Conservation (phyloP, 352 stramenopile genomes). For the Nothophytophthora sp. region DNA sequence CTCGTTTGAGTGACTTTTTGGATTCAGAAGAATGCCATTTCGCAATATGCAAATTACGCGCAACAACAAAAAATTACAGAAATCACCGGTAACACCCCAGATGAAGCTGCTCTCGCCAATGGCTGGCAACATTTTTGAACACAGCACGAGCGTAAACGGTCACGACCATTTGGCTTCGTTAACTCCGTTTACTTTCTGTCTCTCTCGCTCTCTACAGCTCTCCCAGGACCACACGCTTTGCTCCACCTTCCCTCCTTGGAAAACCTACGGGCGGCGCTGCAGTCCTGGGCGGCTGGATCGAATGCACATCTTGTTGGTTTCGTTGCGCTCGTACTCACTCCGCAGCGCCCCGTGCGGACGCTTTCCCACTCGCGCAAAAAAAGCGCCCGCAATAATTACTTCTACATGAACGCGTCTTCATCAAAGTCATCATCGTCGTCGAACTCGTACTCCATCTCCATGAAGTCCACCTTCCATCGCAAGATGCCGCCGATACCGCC, state of each 20-base stretch:
- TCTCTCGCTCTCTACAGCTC: constrained; percentile 23
- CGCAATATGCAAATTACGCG: too few species aligned
- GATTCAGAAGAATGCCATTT: too few species aligned
- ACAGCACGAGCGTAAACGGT: too few species aligned
- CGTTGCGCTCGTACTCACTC: constrained; percentile 30
- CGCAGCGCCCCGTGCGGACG: constrained; percentile 36
- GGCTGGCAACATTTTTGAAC: too few species aligned
- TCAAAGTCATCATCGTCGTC: constrained; percentile 91
- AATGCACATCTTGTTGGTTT: constrained; percentile 24
- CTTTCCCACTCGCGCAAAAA: constrained; percentile 30
- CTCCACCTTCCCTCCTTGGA: constrained; percentile 19
- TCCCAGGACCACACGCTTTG: constrained; percentile 8
- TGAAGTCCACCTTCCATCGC: constrained; percentile 99
- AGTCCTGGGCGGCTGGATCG: constrained; percentile 6
- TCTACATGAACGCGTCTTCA: constrained; percentile 86
- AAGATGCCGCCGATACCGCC: constrained; percentile 99
- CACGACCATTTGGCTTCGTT: too few species aligned
- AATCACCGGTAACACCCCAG: too few species aligned
- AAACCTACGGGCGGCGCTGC: constrained; percentile 28
- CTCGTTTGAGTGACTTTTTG: not conserved
- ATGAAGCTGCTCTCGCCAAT: too few species aligned
- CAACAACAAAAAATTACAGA: too few species aligned
- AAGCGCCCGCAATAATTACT: constrained; percentile 68
- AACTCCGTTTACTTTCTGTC: too few species aligned
- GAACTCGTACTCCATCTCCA: constrained; percentile 95